Base-by-base conservation (phyloP, 371 early-diverging fungal genomes). In the Lichtheimia ornata region DNA sequence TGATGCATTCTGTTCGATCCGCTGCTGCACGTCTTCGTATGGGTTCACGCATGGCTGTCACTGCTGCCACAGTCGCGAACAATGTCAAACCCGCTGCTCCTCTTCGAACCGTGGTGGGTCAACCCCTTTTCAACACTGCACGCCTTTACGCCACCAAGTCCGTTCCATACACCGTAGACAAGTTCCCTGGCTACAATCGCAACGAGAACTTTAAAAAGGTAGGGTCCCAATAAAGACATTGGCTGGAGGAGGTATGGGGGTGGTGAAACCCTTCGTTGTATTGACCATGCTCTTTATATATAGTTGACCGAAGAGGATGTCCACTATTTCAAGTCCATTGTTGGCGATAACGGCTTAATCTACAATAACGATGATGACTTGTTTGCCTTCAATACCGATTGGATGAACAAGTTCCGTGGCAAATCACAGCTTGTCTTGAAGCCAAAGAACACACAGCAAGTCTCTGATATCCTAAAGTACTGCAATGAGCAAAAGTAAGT, bases 371-470 rank as follows among this genome's bases (percentile, higher is more conserved):
- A 69, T 35, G 86, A 87, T 27, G 88, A 87, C 53, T 62, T 90
- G 15, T 74, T 81, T 43, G 61, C 80, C 9, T 94, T 82, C 71
- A 94, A 94, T 65, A 77, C 83, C 41, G 97, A 97, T 76, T 98
- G 98, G 97, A 85, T 95, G 86, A 82, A 86, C 65, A 96, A 95
- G 74, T 97, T 92, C 73, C 82, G 89, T 35, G 97, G 97, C 6
- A 74, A 85, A 61, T 88, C 93, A n/a, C 81, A 79, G 44, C 62
- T 95, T 15, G 94, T 96, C 2, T 79, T 96, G 35, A 88, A 88
- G 63, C 99, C 99, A 18, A 90, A 87, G 56, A 90, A 91, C 0
- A 91, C 95, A 0, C 74, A 88, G 56, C 90, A 98, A 66, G 96
- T 98, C 6, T 84, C 93, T 15, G 77, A 86, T 56, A 87, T 97